phyloP scores from a whole-genome alignment of 768 basidiomycete genomes.

The Termitomyces sp. region DNA sequence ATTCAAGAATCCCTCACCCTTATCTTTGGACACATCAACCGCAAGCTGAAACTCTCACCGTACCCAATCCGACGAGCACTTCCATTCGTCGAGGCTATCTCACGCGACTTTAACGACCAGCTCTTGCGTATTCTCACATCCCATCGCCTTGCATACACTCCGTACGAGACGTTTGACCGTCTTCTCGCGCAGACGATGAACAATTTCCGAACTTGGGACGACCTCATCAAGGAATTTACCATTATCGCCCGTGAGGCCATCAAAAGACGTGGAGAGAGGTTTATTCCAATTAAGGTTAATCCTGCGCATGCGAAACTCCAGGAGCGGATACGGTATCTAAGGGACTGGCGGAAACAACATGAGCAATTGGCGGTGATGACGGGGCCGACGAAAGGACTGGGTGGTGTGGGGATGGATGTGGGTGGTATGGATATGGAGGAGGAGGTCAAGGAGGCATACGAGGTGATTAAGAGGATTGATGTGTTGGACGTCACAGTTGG shows the following conservation, averaged over 20 bases:
- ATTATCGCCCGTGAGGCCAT: conserved; percentile 92
- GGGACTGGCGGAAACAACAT: conserved; percentile 95
- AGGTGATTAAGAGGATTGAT: conserved; percentile 95
- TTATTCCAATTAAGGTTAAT: conserved; percentile 93
- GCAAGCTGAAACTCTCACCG: conserved; percentile 92
- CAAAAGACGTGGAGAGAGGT: conserved; percentile 82
- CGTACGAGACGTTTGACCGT: conserved; percentile 91
- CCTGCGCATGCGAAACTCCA: conserved; percentile 90
- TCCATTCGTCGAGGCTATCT: conserved; percentile 97
- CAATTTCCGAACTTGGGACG: conserved; percentile 88
- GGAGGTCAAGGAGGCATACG: conserved; percentile 94
- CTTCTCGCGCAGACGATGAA: conserved; percentile 68
- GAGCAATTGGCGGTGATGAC: conserved; percentile 98
- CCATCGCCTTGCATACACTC: conserved; percentile 88
- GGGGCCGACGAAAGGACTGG: conserved; percentile 83
- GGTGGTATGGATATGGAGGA: conserved; percentile 98
- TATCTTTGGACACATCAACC: conserved; percentile 92
- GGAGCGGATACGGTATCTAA: conserved; percentile 79
- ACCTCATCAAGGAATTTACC: conserved; percentile 86
- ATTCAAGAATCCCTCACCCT: conserved; percentile 82
- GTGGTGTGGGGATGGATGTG: conserved; percentile 65
- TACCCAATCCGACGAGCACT: conserved; percentile 95
- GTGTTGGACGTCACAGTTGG: conserved; percentile 91
- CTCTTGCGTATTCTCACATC: conserved; percentile 86
- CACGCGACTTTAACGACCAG: conserved; percentile 94